These are phyloP conservation scores for Trichophyton equinum DNA, from an alignment of 2,329 filamentous ascomycete species.

Conservation along the genomic window DNA sequence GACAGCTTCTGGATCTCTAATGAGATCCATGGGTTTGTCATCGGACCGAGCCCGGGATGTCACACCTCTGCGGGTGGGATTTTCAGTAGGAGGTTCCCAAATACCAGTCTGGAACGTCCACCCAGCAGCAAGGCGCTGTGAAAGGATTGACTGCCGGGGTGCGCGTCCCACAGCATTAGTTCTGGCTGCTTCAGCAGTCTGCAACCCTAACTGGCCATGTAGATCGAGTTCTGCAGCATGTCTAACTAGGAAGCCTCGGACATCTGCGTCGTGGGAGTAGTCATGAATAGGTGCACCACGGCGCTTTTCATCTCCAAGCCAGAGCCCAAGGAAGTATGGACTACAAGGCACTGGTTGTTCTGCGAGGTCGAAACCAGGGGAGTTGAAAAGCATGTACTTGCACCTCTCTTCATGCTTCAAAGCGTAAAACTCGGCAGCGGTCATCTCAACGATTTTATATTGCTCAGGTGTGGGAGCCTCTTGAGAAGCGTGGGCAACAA, in stretches of 20 bases:
- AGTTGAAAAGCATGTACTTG: slow-evolving; percentile 27
- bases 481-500: neutral
- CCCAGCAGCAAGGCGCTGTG: slow-evolving; percentile 5
- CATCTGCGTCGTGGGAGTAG: slow-evolving; percentile 7
- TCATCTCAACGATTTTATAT: slow-evolving; percentile 37
- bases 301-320: slow-evolving; percentile 14
- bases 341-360: slow-evolving; percentile 16
- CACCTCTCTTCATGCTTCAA: slow-evolving; percentile 27
- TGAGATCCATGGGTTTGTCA: neutral
- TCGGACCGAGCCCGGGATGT: neutral
- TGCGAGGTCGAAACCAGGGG: slow-evolving; percentile 21
- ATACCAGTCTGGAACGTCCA: neutral
- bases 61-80: neutral
- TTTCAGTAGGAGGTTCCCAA: neutral
- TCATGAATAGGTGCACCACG: neutral
- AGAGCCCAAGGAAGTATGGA: slow-evolving; percentile 16
- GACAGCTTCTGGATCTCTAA: neutral
- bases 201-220: neutral
- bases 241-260: slow-evolving; percentile 10
- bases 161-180: neutral
- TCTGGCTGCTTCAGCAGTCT: neutral
- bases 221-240: slow-evolving; percentile 11
- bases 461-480: slow-evolving; percentile 15
- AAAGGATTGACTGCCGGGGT: slow-evolving; percentile 6
- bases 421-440: slow-evolving; percentile 34